phyloP scores from a whole-genome alignment of 208 protist genomes.

The Naegleria fowleri region DNA sequence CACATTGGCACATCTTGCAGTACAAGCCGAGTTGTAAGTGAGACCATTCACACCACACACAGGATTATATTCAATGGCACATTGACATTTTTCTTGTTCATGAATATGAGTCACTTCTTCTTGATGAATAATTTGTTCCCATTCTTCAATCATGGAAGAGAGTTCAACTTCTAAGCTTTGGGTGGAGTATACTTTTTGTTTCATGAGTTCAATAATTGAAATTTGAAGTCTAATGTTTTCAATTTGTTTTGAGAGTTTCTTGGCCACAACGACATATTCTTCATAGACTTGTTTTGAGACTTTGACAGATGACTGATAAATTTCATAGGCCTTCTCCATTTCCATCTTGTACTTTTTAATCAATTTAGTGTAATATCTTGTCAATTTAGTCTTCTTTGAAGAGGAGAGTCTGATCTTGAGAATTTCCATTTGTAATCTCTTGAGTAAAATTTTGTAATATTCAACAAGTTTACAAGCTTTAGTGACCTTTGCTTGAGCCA shows the following conservation, averaged over 20 bases:
- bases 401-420: neutral
- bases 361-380: neutral
- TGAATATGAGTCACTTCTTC: neutral
- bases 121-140: neutral
- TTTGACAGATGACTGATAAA: neutral
- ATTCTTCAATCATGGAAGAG: neutral
- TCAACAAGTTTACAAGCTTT: neutral
- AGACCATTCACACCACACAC: slow-evolving; percentile 10
- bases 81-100: neutral
- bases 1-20: neutral
- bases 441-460: neutral
- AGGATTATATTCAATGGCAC: neutral
- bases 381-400: neutral
- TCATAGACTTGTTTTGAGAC: neutral
- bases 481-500: neutral
- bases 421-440: neutral
- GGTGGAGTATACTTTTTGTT: neutral
- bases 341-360: neutral
- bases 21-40: neutral
- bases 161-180: neutral
- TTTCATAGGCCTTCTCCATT: neutral
- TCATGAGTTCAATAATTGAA: neutral
- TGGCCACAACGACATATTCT: neutral
- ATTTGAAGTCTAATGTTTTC: neutral
- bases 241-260: neutral